These are phyloP conservation scores for Chlorella sp. DNA, from an alignment of 139 green algal genomes.

Conservation along the genomic window DNA sequence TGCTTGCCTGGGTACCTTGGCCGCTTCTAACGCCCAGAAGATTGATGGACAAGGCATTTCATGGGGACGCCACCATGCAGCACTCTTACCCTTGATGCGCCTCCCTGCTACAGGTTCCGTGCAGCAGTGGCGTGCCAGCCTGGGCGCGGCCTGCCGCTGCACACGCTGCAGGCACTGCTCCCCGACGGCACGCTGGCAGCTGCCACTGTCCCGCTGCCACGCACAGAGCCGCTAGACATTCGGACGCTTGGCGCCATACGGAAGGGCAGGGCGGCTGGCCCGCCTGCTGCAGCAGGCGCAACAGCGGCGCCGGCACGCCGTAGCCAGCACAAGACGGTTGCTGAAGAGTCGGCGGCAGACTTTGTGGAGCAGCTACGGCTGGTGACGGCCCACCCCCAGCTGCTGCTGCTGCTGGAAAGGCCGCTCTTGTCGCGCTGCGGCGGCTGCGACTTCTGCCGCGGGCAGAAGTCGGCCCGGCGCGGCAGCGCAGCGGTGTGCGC, in stretches of 20 bases:
- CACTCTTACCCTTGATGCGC: no score
- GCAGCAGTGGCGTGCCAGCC: neutral
- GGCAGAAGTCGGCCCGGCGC: no score
- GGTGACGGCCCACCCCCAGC: conserved; percentile 11
- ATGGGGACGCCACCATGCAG: no score
- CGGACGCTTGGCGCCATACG: neutral
- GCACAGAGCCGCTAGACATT: neutral
- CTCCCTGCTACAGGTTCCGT: neutral
- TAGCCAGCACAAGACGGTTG: no score
- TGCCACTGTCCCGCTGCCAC: neutral
- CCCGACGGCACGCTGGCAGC: neutral
- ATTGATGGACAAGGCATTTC: no score
- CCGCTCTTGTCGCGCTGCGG: conserved; percentile 10
- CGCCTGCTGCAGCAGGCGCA: neutral
- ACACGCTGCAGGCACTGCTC: conserved; percentile 2
- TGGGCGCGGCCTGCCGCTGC: neutral
- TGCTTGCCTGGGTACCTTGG: no score
- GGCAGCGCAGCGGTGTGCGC: no score
- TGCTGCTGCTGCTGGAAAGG: conserved; percentile 14
- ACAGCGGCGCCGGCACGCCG: neutral
- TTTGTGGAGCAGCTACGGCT: conserved; percentile 5
- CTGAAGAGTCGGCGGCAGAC: neutral
- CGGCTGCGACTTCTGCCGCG: neutral
- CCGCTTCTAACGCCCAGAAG: no score
- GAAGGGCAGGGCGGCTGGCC: neutral